Conservation (phyloP, 371 early-diverging fungal genomes). For the Actinomortierella ambigua region DNA sequence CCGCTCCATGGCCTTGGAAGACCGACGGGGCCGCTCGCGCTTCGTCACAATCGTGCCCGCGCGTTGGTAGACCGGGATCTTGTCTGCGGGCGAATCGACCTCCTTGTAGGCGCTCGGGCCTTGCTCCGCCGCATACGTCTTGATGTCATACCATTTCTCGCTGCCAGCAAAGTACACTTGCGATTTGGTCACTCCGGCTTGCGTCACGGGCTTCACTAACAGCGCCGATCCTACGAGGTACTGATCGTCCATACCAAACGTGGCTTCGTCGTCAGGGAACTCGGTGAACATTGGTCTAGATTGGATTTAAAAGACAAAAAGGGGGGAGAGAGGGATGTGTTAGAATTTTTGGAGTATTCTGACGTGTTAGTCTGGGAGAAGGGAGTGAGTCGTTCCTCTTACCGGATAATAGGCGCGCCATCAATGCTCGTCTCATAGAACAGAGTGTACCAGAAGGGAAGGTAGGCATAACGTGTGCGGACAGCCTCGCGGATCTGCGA, state of each 20-base stretch:
- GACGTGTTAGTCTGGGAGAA: not conserved
- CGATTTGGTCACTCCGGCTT: slow-evolving; percentile 55
- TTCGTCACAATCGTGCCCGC: slow-evolving; percentile 89
- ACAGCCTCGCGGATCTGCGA: slow-evolving; percentile 72
- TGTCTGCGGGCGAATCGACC: slow-evolving; percentile 72
- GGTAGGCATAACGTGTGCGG: slow-evolving; percentile 73
- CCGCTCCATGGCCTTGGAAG: slow-evolving; percentile 75
- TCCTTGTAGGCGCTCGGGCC: slow-evolving; percentile 52
- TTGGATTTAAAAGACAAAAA: not conserved
- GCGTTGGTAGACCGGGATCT: slow-evolving; percentile 83
- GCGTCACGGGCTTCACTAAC: slow-evolving; percentile 77
- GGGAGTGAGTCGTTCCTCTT: not conserved
- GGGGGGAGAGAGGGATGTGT: too few species aligned
- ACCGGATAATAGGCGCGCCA: slow-evolving; percentile 80
- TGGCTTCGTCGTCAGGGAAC: slow-evolving; percentile 75
- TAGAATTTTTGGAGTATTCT: too few species aligned
- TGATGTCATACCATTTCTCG: slow-evolving; percentile 45
- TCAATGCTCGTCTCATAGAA: slow-evolving; percentile 70
- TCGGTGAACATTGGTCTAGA: slow-evolving; percentile 78
- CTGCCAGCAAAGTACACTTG: slow-evolving; percentile 75
- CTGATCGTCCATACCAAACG: slow-evolving; percentile 81
- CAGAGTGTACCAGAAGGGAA: slow-evolving; percentile 86
- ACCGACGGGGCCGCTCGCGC: slow-evolving; percentile 86
- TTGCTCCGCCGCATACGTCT: not conserved
- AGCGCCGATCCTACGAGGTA: slow-evolving; percentile 83